Evolutionary conservation across 2,329 filamentous ascomycete species (phyloP).

Genomic region (Zalaria obscura): DNA sequence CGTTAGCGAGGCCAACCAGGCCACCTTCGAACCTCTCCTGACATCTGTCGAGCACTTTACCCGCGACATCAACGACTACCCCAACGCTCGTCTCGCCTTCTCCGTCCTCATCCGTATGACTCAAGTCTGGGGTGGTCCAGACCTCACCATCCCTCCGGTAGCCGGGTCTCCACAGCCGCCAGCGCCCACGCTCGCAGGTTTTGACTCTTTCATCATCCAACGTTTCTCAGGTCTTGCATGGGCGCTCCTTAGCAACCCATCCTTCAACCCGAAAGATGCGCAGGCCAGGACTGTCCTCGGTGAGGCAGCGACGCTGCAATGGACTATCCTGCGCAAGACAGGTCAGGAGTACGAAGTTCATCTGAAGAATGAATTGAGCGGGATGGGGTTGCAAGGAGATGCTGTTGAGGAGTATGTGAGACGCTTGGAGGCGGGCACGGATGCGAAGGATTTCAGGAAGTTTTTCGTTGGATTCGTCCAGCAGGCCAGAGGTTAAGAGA

Average conservation of each 20-base stretch:
- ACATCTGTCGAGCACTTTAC: conserved; percentile 73
- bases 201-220: conserved; percentile 80
- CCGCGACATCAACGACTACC: conserved; percentile 56
- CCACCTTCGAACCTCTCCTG: conserved; percentile 77
- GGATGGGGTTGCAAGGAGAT: conserved; percentile 51
- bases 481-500: conserved; percentile 11
- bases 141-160: conserved; percentile 40
- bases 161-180: conserved; percentile 36
- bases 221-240: conserved; percentile 82
- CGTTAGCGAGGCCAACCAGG: conserved; percentile 80
- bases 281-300: conserved; percentile 77
- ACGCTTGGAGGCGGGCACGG: conserved; percentile 27
- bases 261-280: conserved; percentile 74
- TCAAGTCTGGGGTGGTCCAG: conserved; percentile 77
- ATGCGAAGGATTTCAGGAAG: conserved; percentile 28
- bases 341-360: conserved; percentile 66
- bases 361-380: conserved; percentile 50
- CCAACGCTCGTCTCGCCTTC: conserved; percentile 62
- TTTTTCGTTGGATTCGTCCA: conserved; percentile 31
- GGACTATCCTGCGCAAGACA: conserved; percentile 80
- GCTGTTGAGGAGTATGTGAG: conserved; percentile 51
- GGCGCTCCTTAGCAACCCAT: conserved; percentile 66
- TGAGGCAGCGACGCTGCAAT: conserved; percentile 78
- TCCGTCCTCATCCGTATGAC: conserved; percentile 73
- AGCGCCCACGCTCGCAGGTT: conserved; percentile 57